Evolutionary conservation across 75 land plant genomes (phyloP), one percentile per base, ranked within the genome.

Genomic region (Sequoia sempervirens): DNA sequence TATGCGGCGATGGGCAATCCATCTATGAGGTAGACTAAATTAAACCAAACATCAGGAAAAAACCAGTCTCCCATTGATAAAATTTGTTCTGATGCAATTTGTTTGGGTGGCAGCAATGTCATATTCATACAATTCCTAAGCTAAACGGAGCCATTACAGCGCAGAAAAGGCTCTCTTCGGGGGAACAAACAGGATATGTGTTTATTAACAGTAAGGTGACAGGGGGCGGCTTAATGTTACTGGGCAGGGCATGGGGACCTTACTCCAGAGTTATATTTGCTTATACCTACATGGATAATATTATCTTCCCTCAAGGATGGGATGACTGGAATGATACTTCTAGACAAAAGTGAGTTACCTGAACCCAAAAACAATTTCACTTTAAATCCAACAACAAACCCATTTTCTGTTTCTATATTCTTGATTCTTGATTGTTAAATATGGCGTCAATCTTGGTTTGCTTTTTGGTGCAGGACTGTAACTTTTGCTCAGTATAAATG

Each of bases 211-310:
- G 92, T 83, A 83, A 69, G 26, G 79, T 94, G 7, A 88, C 88
- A 14, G 94, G 96, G 18, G 82, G 88, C 75, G 91, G 91, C 1
- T 38, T 38, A 0, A 50, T 90, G 32, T 87, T 81, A 61, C 61
- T 94, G 38, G 94, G 94, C 10, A 88, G 96, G 10, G 94, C 96
- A 34, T 93, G 94, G 96, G 94, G 93, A 38, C 87, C 85, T 23
- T 87, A 82, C 81, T 93, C 96, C 7, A 88, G 93, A 52, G 93
- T 91, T 8, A 88, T 93, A 37, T 94, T 90, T 84, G 82, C 89
- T 50, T 80, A 80, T 76, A 89, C 92, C 40, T 87, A 83, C 86
- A 83, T 94, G 79, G 95, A 84, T 53, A 72, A 86, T 32, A 36
- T 94, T 28, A 89, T 93, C 47, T 83, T 83, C 73, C 91, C 96